Conservation (phyloP, 129 eudicot genomes). For the Escallonia herrerae region DNA sequence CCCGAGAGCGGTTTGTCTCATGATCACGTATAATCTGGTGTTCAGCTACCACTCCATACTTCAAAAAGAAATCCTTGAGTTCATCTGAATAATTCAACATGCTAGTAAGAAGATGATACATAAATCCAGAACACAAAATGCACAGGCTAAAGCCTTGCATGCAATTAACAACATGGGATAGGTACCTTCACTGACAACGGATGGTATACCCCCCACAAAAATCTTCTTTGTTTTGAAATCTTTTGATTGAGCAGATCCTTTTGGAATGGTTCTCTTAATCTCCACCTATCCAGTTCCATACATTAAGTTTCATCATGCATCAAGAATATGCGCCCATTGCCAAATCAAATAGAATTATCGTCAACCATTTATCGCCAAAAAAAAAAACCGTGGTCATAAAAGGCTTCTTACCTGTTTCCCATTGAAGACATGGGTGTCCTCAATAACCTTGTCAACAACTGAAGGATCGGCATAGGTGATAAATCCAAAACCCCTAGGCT, state of each 20-base stretch:
- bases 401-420: constrained; percentile 22
- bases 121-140: background rate
- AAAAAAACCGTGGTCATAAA: background rate
- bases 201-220: constrained; percentile 32
- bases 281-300: constrained; percentile 18
- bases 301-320: background rate
- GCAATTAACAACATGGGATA: background rate
- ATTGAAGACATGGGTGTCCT: constrained; percentile 25
- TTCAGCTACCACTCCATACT: constrained; percentile 26
- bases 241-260: constrained; percentile 26
- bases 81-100: constrained; percentile 15
- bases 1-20: constrained; percentile 29
- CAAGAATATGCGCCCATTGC: background rate
- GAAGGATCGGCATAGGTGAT: constrained; percentile 34
- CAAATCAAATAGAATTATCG: too few species aligned
- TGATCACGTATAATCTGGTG: constrained; percentile 37
- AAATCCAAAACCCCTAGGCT: constrained; percentile 35
- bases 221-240: constrained; percentile 35
- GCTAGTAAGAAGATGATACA: background rate
- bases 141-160: background rate
- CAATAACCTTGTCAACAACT: constrained; percentile 29
- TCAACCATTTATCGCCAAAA: too few species aligned
- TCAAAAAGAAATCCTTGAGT: constrained; percentile 28
- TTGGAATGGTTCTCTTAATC: constrained; percentile 35
- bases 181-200: constrained; percentile 25